Conservation (phyloP, 2,329 filamentous ascomycete species). For the Xylaria multiplex region DNA sequence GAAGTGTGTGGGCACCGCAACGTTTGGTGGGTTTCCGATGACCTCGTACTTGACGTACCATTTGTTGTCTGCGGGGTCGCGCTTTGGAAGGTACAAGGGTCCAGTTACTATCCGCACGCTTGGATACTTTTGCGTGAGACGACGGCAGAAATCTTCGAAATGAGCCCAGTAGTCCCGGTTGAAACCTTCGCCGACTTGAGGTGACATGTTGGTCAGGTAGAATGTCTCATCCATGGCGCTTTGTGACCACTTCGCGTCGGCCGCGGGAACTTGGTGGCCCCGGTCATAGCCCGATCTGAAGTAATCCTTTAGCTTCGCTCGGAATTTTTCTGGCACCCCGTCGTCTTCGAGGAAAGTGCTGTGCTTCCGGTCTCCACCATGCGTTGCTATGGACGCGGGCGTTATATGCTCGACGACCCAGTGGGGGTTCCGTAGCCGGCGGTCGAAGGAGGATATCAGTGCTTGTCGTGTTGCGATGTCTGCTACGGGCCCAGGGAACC, state of each 20-base stretch:
- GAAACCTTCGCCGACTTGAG: constrained; percentile 97
- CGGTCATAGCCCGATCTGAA: constrained; percentile 94
- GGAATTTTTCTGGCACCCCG: constrained; percentile 83
- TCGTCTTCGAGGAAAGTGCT: constrained; percentile 85
- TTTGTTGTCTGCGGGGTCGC: constrained; percentile 84
- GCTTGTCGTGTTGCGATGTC: constrained; percentile 82
- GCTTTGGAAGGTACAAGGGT: constrained; percentile 89
- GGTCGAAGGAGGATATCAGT: constrained; percentile 89
- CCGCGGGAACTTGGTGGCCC: constrained; percentile 95
- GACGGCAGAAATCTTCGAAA: constrained; percentile 95
- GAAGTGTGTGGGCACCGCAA: constrained; percentile 97
- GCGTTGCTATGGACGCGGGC: constrained; percentile 77
- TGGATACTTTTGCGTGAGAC: constrained; percentile 82
- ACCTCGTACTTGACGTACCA: constrained; percentile 97
- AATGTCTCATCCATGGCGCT: constrained; percentile 96
- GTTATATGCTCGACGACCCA: constrained; percentile 99
- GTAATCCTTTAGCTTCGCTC: constrained; percentile 92
- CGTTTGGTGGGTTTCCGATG: constrained; percentile 90
- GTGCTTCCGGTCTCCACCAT: constrained; percentile 84
- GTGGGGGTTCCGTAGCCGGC: constrained; percentile 86
- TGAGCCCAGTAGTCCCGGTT: constrained; percentile 99
- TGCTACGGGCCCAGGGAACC: constrained; percentile 89
- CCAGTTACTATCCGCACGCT: constrained; percentile 92
- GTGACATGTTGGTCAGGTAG: constrained; percentile 94
- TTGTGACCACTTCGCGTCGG: constrained; percentile 96